These are phyloP conservation scores for Aspergillus novoparasiticus DNA, from an alignment of 2,329 filamentous ascomycete species.

Conservation along the genomic window DNA sequence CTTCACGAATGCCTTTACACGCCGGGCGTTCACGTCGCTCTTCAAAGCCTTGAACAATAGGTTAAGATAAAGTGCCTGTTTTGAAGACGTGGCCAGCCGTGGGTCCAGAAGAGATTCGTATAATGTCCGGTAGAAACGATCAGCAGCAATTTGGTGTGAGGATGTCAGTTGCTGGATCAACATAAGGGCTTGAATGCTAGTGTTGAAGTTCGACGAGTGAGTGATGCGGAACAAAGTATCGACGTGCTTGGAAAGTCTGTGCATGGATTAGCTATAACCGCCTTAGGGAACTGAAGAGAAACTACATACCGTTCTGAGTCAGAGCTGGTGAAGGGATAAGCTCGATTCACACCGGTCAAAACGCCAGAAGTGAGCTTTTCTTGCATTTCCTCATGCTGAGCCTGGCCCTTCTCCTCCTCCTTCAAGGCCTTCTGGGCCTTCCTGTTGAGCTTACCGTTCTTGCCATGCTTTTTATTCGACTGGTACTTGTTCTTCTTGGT, in stretches of 20 bases:
- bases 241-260: constrained; percentile 79
- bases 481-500: constrained; percentile 42
- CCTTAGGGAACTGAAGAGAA: neutral
- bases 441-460: constrained; percentile 28
- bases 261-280: constrained; percentile 24
- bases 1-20: constrained; percentile 95
- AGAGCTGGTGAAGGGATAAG: constrained; percentile 86
- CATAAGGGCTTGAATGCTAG: constrained; percentile 91
- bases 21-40: constrained; percentile 82
- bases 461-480: constrained; percentile 38
- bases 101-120: constrained; percentile 95
- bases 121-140: constrained; percentile 91
- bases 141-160: constrained; percentile 76
- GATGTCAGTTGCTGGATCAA: constrained; percentile 90
- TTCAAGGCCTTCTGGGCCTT: constrained; percentile 39
- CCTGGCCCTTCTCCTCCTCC: constrained; percentile 36
- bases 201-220: constrained; percentile 98
- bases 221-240: constrained; percentile 95
- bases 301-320: constrained; percentile 69
- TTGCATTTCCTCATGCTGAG: constrained; percentile 67
- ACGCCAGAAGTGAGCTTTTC: constrained; percentile 93
- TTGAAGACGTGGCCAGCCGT: constrained; percentile 83
- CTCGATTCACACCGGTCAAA: constrained; percentile 91
- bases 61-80: constrained; percentile 94
- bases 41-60: constrained; percentile 86